Base-by-base conservation (phyloP, 345 rosid species). In the Populus deltoides region DNA sequence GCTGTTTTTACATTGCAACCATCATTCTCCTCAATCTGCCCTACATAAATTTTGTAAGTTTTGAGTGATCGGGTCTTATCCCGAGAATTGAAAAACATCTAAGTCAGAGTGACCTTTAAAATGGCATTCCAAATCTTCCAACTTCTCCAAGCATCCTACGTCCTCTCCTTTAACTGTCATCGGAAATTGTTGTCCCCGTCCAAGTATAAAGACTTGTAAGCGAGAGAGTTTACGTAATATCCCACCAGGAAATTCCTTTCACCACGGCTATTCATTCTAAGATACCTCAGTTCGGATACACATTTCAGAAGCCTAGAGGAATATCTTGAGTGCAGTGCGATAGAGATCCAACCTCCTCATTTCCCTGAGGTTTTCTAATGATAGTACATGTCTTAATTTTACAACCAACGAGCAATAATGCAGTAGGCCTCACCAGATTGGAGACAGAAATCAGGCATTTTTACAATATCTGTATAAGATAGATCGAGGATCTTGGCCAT, bases 241-340 rank as follows among this genome's bases (percentile, higher is more conserved):
- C 5, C 84, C 78, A 38, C 9, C 6, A 1, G 65, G 51, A 5
- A 84, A 17, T 0, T 15, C 7, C 10, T 33, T 24, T 7, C 7
- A n/a, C 10, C 20, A 17, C 18, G 8, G 55, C 18, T 18, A 66
- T 3, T 33, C 57, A 75, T 31, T 33, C 68, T 24, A 7, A 84
- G 82, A 53, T 66, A 77, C 47, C 8, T 78, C 9, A 83, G 83
- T 27, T 80, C 75, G 10, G 31, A 55, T 55, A 84, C 35, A 35
- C 24, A 51, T 24, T 75, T 80, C 78, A 81, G n/a, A n/a, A 7
- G 7, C 84, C 84, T 20, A 74, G 24, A 11, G 84, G 82, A 1
- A 75, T 25, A 55, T 71, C 27, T 8, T 25, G 18, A 81, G 66
- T 3, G 39, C 65, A 4, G 18, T 33, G 2, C 2, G 4, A 3